Evolutionary conservation across 2,329 filamentous ascomycete genomes (phyloP).

Genomic region (Hypomyces perniciosus): DNA sequence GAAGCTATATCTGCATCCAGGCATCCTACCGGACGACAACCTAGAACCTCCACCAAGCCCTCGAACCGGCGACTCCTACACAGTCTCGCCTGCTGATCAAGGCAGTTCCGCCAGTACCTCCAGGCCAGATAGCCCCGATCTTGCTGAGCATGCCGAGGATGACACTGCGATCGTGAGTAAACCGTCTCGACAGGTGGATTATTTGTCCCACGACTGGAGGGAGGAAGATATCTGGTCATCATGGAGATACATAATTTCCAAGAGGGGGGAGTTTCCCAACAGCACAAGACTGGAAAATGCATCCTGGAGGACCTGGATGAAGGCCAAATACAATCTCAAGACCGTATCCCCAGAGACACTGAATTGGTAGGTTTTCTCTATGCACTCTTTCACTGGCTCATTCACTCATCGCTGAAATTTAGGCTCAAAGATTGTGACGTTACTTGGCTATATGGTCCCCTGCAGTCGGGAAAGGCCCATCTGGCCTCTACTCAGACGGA

Average conservation of each 20-base stretch:
- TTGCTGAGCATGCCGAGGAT: conserved; percentile 62
- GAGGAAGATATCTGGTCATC: conserved; percentile 98
- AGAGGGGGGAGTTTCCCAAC: conserved; percentile 73
- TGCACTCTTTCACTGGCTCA: background rate
- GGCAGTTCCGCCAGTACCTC: conserved; percentile 46
- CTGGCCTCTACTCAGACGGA: conserved; percentile 42
- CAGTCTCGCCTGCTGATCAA: conserved; percentile 48
- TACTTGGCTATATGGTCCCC: conserved; percentile 92
- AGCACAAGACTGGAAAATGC: conserved; percentile 84
- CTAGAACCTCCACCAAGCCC: conserved; percentile 48
- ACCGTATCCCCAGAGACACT: conserved; percentile 87
- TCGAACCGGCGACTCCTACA: conserved; percentile 43
- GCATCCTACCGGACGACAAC: conserved; percentile 30
- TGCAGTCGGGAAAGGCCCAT: conserved; percentile 65
- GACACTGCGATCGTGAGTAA: conserved; percentile 69
- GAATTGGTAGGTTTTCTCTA: conserved; percentile 65
- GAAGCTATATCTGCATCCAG: conserved; percentile 35
- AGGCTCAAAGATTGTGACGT: conserved; percentile 98
- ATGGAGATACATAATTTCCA: conserved; percentile 86
- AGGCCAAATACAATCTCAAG: conserved; percentile 77
- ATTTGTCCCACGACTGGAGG: conserved; percentile 85
- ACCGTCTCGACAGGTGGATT: conserved; percentile 88
- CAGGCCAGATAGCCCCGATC: conserved; percentile 51
- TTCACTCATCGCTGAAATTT: conserved; percentile 2
- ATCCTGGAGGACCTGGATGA: conserved; percentile 95